A percentile compares a stretch with the other conserved stretches of the same genome.
These are phyloP conservation scores for Corylus heterophylla DNA, from an alignment of 306 rosid genomes.

Conservation along the genomic window DNA sequence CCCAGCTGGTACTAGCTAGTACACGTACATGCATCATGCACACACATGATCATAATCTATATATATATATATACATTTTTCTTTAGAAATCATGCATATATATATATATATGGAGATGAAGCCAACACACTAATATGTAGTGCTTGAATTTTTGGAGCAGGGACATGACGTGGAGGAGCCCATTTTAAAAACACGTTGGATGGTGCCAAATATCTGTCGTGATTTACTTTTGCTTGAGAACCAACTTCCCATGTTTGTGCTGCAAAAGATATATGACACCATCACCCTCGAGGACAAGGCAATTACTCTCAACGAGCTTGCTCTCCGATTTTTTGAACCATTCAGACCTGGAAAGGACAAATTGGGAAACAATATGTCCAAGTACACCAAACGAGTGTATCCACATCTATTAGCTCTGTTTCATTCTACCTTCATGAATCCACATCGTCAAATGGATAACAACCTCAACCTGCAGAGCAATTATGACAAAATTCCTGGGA, in stretches of 20 bases:
- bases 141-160: background rate
- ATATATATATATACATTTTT: too few species aligned
- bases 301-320: background rate
- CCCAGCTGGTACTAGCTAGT: too few species aligned
- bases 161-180: background rate
- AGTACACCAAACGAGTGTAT: background rate
- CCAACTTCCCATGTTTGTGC: constrained; percentile 12
- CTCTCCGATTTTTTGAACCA: background rate
- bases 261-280: background rate
- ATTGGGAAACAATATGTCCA: too few species aligned
- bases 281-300: too few species aligned
- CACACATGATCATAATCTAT: too few species aligned
- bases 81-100: too few species aligned
- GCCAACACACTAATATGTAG: too few species aligned
- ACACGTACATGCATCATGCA: too few species aligned
- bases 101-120: too few species aligned
- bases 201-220: background rate
- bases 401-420: constrained; percentile 8
- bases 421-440: background rate
- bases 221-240: constrained; percentile 8
- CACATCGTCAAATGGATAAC: too few species aligned
- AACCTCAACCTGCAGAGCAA: too few species aligned
- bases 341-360: background rate
- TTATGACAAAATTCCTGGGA: background rate
- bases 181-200: constrained; percentile 10